These are phyloP conservation scores for Amanita rubescens DNA, from an alignment of 768 basidiomycete species.

Conservation along the genomic window DNA sequence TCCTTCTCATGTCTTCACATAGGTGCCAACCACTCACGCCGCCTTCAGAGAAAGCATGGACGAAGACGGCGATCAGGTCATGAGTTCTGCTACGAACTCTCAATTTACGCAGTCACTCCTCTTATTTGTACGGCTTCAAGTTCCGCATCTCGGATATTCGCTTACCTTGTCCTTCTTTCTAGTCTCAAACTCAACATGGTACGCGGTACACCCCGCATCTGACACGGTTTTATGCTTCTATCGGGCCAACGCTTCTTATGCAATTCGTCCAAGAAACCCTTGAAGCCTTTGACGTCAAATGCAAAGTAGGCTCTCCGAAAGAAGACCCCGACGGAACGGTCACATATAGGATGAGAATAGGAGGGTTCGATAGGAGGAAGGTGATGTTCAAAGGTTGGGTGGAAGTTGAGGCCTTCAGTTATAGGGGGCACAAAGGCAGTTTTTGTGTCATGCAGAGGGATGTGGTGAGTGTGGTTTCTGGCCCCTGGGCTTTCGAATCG, in stretches of 20 bases:
- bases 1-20: background rate
- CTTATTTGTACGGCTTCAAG: slow-evolving; percentile 60
- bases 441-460: slow-evolving; percentile 70
- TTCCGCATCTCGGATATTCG: background rate
- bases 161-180: background rate
- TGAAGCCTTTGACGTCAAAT: slow-evolving; percentile 38
- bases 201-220: slow-evolving; percentile 65
- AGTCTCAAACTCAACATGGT: slow-evolving; percentile 83
- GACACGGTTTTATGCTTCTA: slow-evolving; percentile 72
- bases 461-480: slow-evolving; percentile 37
- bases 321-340: slow-evolving; percentile 12
- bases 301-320: slow-evolving; percentile 31
- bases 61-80: slow-evolving; percentile 51
- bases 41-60: slow-evolving; percentile 24
- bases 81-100: slow-evolving; percentile 50
- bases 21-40: too few species aligned
- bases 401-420: slow-evolving; percentile 54
- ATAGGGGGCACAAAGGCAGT: slow-evolving; percentile 41
- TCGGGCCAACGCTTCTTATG: slow-evolving; percentile 47
- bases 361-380: slow-evolving; percentile 59
- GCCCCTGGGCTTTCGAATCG: background rate
- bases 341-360: slow-evolving; percentile 45
- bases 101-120: slow-evolving; percentile 79
- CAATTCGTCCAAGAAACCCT: slow-evolving; percentile 49
- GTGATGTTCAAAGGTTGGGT: slow-evolving; percentile 70